Base-by-base conservation (phyloP, 331 rosid genomes). In the Erythrophleum ivorense region DNA sequence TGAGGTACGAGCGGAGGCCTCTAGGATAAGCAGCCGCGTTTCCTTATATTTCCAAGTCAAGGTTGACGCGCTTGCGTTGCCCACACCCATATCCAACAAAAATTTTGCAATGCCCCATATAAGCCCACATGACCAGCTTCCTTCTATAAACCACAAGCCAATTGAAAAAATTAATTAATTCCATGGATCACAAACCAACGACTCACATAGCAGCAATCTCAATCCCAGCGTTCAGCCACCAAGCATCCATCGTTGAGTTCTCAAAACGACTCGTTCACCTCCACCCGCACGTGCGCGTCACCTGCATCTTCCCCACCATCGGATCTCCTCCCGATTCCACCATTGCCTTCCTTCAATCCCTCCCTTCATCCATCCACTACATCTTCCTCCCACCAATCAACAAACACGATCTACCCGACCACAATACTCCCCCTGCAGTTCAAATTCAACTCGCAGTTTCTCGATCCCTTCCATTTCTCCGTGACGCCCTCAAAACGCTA, bases 251-350 rank as follows among this genome's bases (percentile, higher is more conserved):
- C 2, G 14, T 58, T 3, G 33, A 58, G 11, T 19, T 58, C 64
- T 58, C 64, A 19, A 58, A 21, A 58, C 64, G 64, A 19, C 64
- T 58, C 14, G 34, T 58, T 21, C 64, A 58, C 0, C 64, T 58
- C 5, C 64, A 58, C 14, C 64, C 64, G 0, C 64, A 21, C 64
- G 21, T 58, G 5, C 64, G 9, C 34, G 64, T 58, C 34, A 58
- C 64, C 34, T 58, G 64, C 64, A 58, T 58, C 64, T 58, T 58
- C 34, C 64, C 64, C 64, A 21, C 64, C 64, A 9, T 58, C 31
- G 64, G 11, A 2, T 58, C 64, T 58, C 64, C 64, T 19, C 64
- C 64, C 11, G 64, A 58, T 9, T 6, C 64, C 64, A 58, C 64
- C 34, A 9, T 58, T 34, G 4, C 34, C 64, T 2, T 9, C 15